These are phyloP conservation scores for Coprinopsis sp. DNA, from an alignment of 768 basidiomycete species.

Conservation along the genomic window DNA sequence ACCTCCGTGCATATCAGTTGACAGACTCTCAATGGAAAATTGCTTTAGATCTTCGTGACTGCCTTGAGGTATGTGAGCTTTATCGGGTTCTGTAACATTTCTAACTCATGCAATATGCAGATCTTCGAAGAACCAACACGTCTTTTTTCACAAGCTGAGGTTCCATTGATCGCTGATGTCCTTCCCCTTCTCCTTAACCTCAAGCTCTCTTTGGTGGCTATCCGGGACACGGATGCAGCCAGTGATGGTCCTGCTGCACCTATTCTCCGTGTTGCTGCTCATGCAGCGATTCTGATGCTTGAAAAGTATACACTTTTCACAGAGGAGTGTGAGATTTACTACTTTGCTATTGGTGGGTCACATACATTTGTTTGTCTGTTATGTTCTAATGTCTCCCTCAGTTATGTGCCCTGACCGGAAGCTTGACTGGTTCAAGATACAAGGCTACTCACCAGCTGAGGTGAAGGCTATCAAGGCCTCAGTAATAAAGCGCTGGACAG, in stretches of 20 bases:
- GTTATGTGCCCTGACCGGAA: slow-evolving; percentile 20
- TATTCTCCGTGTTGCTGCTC: slow-evolving; percentile 10
- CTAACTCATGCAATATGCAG: slow-evolving; percentile 10
- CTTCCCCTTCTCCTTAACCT: slow-evolving; percentile 17
- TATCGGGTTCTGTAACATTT: neutral
- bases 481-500: slow-evolving; percentile 11
- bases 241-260: neutral
- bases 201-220: slow-evolving; percentile 6
- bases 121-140: slow-evolving; percentile 19
- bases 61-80: neutral
- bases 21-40: neutral
- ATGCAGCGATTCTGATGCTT: slow-evolving; percentile 13
- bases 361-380: neutral
- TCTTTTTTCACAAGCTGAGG: slow-evolving; percentile 18
- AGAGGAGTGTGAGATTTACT: slow-evolving; percentile 12
- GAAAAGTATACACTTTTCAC: slow-evolving; percentile 14
- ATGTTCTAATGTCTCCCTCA: neutral
- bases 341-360: slow-evolving; percentile 14
- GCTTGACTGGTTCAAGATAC: slow-evolving; percentile 16
- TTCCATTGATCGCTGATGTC: slow-evolving; percentile 18
- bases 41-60: neutral
- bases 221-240: slow-evolving; percentile 8
- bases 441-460: neutral
- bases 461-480: slow-evolving; percentile 9
- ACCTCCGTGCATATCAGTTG: neutral